These are phyloP conservation scores for Ophioceras dolichostomum DNA, from an alignment of 2,329 filamentous ascomycete genomes.

Conservation along the genomic window DNA sequence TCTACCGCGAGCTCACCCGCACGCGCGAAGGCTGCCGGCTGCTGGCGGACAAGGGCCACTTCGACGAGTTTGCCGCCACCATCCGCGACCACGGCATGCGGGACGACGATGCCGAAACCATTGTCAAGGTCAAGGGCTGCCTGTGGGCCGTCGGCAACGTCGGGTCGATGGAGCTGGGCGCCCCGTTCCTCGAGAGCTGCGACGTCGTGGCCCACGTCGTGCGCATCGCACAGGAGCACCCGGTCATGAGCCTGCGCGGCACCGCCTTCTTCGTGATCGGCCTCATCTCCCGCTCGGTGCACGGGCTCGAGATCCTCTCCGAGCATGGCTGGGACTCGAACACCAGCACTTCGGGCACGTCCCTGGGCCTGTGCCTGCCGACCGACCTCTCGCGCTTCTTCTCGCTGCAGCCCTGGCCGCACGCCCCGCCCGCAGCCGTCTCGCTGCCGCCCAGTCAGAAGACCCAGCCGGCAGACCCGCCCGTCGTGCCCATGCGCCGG, in stretches of 20 bases:
- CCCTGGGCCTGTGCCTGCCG: slow-evolving; percentile 80
- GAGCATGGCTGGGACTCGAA: slow-evolving; percentile 91
- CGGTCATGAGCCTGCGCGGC: slow-evolving; percentile 84
- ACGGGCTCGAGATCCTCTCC: slow-evolving; percentile 82
- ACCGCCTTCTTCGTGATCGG: slow-evolving; percentile 96
- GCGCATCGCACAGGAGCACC: slow-evolving; percentile 73
- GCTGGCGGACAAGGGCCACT: slow-evolving; percentile 86
- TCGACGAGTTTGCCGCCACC: slow-evolving; percentile 81
- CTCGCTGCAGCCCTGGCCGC: slow-evolving; percentile 50
- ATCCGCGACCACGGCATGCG: slow-evolving; percentile 82
- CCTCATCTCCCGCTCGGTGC: slow-evolving; percentile 79
- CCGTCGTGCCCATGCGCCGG: slow-evolving; percentile 25
- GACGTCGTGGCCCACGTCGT: slow-evolving; percentile 84
- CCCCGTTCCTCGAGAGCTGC: slow-evolving; percentile 80
- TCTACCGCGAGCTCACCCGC: slow-evolving; percentile 88
- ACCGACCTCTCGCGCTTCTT: slow-evolving; percentile 67
- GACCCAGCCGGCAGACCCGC: slow-evolving; percentile 33
- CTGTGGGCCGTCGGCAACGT: slow-evolving; percentile 98
- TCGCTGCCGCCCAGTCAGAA: slow-evolving; percentile 37
- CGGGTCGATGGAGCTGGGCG: slow-evolving; percentile 93
- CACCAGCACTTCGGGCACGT: slow-evolving; percentile 69
- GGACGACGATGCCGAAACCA: slow-evolving; percentile 69
- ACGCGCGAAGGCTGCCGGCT: slow-evolving; percentile 87
- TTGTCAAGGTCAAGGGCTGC: slow-evolving; percentile 92
- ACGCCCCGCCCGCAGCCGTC: slow-evolving; percentile 34